Base-by-base conservation (phyloP, 371 early-diverging fungal genomes). In the Parasitella parasitica region DNA sequence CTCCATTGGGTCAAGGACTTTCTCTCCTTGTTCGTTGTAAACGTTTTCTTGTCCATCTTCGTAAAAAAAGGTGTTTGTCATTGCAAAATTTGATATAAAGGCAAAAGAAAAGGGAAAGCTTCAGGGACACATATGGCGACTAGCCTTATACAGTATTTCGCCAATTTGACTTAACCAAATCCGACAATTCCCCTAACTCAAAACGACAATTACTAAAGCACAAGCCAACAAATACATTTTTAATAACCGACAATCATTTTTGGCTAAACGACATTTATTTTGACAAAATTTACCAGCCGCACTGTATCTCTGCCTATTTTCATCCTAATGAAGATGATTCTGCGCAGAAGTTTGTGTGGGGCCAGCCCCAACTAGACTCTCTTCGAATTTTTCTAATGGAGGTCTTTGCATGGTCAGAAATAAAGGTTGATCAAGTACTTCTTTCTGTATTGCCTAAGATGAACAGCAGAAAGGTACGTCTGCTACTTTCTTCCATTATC, bases 381-480 rank as follows among this genome's bases (percentile, higher is more conserved):
- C 68, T 98, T 41, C 86, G 92, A 2, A 77, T 82, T 27, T 84
- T 76, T 50, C 49, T 84, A 22, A 74, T 61, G 59, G 70, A 71
- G 22, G 66, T 74, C 6, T 76, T 85, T 55, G 69, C 64, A 1
- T 85, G 85, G 85, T 41, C 73, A 5, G 76, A 83, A 54, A 63
- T 72, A 16, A 81, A 84, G 48, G 72, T 73, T n/a, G 80, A 86
- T 53, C 73, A 79, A 41, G 83, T 87, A 1, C 72, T 97, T 26
- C 61, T 94, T 13, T 96, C 97, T 5, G 86, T 97, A 7, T 79
- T 93, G 8, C 81, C 85, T 11, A 89, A 89, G 60, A 87, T 93
- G 86, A 80, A 80, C 27, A 75, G 63, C 18, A 71, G 71, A 20
- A 67, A 66, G 58, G 81, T 80, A 69, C 58, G 49, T 50, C 26